These are phyloP conservation scores for Russula sp. DNA, from an alignment of 768 basidiomycete species.

Conservation along the genomic window DNA sequence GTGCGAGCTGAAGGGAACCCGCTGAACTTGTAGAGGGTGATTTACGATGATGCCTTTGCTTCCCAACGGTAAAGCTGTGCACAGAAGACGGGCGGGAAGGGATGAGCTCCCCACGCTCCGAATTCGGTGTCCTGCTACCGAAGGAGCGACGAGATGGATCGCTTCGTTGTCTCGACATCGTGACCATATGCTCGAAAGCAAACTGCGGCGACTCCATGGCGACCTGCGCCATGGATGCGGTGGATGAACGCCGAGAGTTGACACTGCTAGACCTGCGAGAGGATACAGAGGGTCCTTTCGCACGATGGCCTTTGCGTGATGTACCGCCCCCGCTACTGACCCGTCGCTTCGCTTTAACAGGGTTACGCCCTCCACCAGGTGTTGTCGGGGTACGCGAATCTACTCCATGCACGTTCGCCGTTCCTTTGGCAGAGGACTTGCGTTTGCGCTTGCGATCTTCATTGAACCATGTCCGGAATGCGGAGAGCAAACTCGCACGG, in stretches of 20 bases:
- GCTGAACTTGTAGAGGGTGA: constrained; percentile 76
- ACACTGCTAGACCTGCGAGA: constrained; percentile 90
- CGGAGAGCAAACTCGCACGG: constrained; percentile 75
- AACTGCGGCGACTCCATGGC: constrained; percentile 57
- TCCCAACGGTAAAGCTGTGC: constrained; percentile 64
- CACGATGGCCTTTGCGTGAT: constrained; percentile 46
- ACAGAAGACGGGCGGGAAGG: constrained; percentile 77
- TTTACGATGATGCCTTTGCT: constrained; percentile 67
- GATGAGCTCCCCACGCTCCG: constrained; percentile 72
- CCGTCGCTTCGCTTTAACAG: constrained; percentile 47
- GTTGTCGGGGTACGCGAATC: constrained; percentile 22
- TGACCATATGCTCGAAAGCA: constrained; percentile 41
- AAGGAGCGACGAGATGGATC: constrained; percentile 66
- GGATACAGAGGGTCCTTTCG: constrained; percentile 68
- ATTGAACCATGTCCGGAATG: constrained; percentile 90
- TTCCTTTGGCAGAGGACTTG: constrained; percentile 43
- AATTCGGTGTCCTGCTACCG: constrained; percentile 82
- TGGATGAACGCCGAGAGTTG: constrained; percentile 74
- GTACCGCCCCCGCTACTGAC: constrained; percentile 42
- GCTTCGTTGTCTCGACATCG: constrained; percentile 43
- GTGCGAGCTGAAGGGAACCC: constrained; percentile 52
- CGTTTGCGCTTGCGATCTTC: constrained; percentile 88
- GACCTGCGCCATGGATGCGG: constrained; percentile 46
- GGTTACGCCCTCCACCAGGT: constrained; percentile 32
- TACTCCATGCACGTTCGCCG: constrained; percentile 16